These are phyloP conservation scores for Ampelomyces quisqualis DNA, from an alignment of 2,329 filamentous ascomycete genomes.

Conservation along the genomic window DNA sequence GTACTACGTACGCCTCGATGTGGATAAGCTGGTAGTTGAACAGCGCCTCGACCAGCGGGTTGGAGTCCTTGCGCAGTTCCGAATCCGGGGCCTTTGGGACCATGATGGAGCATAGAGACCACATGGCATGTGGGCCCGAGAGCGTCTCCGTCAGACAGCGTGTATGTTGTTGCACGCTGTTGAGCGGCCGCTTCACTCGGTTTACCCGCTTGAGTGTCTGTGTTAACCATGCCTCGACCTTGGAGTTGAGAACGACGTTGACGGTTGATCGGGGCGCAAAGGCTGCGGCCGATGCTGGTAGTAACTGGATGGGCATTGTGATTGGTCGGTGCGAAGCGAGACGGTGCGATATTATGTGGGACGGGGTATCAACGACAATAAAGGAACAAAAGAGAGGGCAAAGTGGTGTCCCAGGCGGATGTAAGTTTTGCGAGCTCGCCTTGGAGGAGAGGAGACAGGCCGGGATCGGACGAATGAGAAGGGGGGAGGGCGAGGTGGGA, in stretches of 20 bases:
- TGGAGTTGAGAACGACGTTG: slow-evolving; percentile 89
- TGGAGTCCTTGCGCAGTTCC: slow-evolving; percentile 77
- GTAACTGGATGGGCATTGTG: slow-evolving; percentile 83
- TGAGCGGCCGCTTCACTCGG: slow-evolving; percentile 92
- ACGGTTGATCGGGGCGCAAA: slow-evolving; percentile 93
- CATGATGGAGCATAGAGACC: slow-evolving; percentile 92
- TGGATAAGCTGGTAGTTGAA: slow-evolving; percentile 93
- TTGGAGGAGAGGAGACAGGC: slow-evolving; percentile 41
- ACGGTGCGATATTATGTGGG: slow-evolving; percentile 40
- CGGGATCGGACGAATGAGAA: slow-evolving; percentile 45
- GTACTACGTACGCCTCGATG: slow-evolving; percentile 95
- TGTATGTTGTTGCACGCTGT: slow-evolving; percentile 94
- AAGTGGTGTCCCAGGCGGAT: slow-evolving; percentile 40
- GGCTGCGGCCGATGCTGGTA: slow-evolving; percentile 92
- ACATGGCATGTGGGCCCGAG: slow-evolving; percentile 86
- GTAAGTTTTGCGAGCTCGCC: slow-evolving; percentile 40
- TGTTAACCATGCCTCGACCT: slow-evolving; percentile 95
- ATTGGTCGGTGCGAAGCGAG: slow-evolving; percentile 31
- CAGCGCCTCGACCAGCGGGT: slow-evolving; percentile 80
- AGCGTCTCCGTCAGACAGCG: slow-evolving; percentile 93
- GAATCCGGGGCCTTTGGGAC: slow-evolving; percentile 84
- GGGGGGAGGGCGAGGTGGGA: slow-evolving; percentile 47
- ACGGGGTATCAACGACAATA: slow-evolving; percentile 38
- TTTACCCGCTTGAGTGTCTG: slow-evolving; percentile 96
- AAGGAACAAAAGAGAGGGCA: slow-evolving; percentile 38